Evolutionary conservation across 2,329 filamentous ascomycete species (phyloP), one percentile per base, ranked within the genome.

Genomic region (Byssoonygena ceratinophila): DNA sequence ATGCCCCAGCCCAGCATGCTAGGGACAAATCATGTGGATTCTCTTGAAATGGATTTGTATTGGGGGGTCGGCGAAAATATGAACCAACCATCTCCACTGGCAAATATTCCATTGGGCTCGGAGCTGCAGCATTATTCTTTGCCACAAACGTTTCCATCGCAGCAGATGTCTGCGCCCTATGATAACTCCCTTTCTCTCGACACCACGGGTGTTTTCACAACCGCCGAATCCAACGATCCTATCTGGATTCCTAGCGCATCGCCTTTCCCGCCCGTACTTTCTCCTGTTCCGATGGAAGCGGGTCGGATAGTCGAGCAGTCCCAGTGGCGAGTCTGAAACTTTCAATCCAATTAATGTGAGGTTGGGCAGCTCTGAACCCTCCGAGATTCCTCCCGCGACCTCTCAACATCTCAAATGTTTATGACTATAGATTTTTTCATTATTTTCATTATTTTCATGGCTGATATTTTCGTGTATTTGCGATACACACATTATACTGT

Each of bases 201-300:
- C 20, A 27, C 37, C 11, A 18, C 32, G 16, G 18, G 7, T 27
- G 20, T 45, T 1, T 52, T 51, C 37, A 56, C 54, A 1, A 44
- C 47, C 9, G 29, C 54, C 8, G 47, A 44, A 25, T n/a, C 51
- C 9, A 51, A 25, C 23, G 51, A 56, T 6, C 47, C 54, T 2
- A 46, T 56, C 16, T 56, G 54, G 54, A 47, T 56, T 20, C 47
- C 54, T 6, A 39, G 46, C 12, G 25, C 51, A 34, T 54, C 47
- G 14, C 51, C 54, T 31, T 52, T 46, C 34, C 50, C 50, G 3
- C 50, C 41, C 23, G 34, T 47, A 2, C 50, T 52, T 31, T 52
- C 50, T 12, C 50, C 50, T 40, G 14, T 52, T 4, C 27, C 50
- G 16, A 34, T 47, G 44, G 32, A 52, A 22, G 18, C 41, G 14